Percentiles rank a stretch among this genome's conserved stretches.
These are phyloP conservation scores for Fusarium transvaalense DNA, from an alignment of 2,329 filamentous ascomycete genomes.

Conservation along the genomic window DNA sequence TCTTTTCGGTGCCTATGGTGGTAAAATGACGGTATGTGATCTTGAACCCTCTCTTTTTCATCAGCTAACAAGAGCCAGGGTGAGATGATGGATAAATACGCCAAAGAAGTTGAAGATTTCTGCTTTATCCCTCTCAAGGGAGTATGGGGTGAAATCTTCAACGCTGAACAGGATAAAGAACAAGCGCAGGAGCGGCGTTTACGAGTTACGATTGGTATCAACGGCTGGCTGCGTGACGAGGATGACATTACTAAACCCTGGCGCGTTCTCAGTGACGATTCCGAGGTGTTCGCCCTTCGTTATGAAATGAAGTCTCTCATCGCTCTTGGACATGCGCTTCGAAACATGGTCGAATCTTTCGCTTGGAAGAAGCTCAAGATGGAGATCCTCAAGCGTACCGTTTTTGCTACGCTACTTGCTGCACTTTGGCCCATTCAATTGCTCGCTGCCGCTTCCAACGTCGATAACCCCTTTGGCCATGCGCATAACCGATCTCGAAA, in stretches of 20 bases:
- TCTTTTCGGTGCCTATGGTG: conserved; percentile 90
- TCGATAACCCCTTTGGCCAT: conserved; percentile 87
- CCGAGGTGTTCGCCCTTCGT: conserved; percentile 85
- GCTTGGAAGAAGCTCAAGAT: conserved; percentile 80
- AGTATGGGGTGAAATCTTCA: conserved; percentile 52
- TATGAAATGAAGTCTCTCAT: conserved; percentile 86
- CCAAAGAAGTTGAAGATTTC: conserved; percentile 86
- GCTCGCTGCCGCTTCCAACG: conserved; percentile 72
- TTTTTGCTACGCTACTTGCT: conserved; percentile 75
- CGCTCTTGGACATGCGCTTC: conserved; percentile 79
- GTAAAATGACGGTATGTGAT: conserved; percentile 70
- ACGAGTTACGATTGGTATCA: conserved; percentile 86
- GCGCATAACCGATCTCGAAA: conserved; percentile 83
- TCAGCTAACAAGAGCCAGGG: conserved; percentile 60
- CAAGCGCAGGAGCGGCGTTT: conserved; percentile 64
- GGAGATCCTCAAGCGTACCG: conserved; percentile 79
- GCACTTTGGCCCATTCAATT: conserved; percentile 78
- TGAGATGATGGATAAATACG: conserved; percentile 88
- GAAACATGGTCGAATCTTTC: conserved; percentile 77
- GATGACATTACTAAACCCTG: conserved; percentile 84
- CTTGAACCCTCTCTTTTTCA: no score
- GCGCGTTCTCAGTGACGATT: conserved; percentile 76
- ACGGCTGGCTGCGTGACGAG: conserved; percentile 83
- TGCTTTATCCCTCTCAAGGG: conserved; percentile 79
- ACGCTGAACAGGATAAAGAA: conserved; percentile 34